These are phyloP conservation scores for Tillandsia fasciculata DNA, from an alignment of 176 grass and related monocot species.

Conservation along the genomic window DNA sequence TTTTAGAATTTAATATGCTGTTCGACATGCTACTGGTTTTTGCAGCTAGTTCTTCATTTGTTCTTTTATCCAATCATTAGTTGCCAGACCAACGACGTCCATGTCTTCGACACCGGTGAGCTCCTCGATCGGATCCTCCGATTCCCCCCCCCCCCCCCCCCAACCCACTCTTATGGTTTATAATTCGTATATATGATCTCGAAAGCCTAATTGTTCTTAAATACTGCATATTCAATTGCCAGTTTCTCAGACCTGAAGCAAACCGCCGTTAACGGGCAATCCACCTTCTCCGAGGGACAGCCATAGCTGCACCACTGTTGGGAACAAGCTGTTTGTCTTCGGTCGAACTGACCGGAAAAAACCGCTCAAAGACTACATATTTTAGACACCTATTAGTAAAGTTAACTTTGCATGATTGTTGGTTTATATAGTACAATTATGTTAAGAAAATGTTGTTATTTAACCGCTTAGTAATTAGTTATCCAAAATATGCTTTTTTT, in stretches of 20 bases:
- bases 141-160: no score
- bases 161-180: no score
- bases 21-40: neutral
- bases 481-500: neutral
- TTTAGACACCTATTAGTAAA: conserved; percentile 23
- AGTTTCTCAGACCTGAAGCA: conserved; percentile 20
- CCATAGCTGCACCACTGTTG: conserved; percentile 16
- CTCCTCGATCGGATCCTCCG: no score
- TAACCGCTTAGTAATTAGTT: neutral
- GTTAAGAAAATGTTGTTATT: no score
- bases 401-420: neutral
- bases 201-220: no score
- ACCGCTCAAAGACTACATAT: conserved; percentile 28
- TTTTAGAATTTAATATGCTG: neutral
- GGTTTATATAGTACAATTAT: no score
- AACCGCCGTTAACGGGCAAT: conserved; percentile 13
- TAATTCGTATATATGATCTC: no score
- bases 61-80: no score
- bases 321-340: conserved; percentile 30
- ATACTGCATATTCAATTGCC: neutral
- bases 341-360: conserved; percentile 29
- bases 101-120: no score
- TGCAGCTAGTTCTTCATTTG: conserved; percentile 61
- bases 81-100: no score
- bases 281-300: conserved; percentile 12